Base-by-base conservation (phyloP, 345 rosid species). In the Brassica cretica region DNA sequence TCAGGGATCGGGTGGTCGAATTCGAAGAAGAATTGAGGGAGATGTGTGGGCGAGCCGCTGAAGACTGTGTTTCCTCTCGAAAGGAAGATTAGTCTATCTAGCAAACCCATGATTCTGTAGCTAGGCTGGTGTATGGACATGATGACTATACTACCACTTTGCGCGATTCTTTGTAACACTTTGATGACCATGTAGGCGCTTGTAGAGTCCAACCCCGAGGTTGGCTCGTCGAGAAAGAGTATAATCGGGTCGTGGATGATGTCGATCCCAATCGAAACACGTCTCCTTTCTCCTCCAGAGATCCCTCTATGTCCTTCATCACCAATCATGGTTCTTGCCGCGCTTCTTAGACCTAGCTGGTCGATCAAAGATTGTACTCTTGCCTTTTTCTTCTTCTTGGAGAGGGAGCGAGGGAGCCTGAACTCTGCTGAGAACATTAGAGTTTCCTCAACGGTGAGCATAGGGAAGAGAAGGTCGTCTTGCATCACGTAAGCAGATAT, bases 101-200 rank as follows among this genome's bases (percentile, higher is more conserved):
- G 84, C 63, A 95, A 78, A 65, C 89, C 83, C 60, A 95, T 83
- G 71, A 95, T 93, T 55, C 99, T 82, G 82, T 85, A 89, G 75
- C 99, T 95, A 8, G 99, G 99, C 79, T 95, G 99, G 74, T 95
- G 99, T 11, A 95, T 79, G 0, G 99, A 88, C 97, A 95, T 91
- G 68, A 95, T 89, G 16, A 95, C 98, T 16, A 95, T 89, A 71
- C 99, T 91, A 0, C 99, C 98, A 25, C 92, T 89, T 71, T 86
- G 90, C 1, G 99, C 97, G 41, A 95, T 95, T 62, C 94, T 79
- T 71, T 91, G 95, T 79, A 95, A 70, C 3, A 95, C 99, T 72
- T 93, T 95, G 18, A 93, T 94, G 19, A 95, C 99, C 98, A 93
- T 91, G 33, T 83, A 94, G 0, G 98, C 98, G 2, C 98, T 94